Base-by-base conservation (phyloP, 2,329 filamentous ascomycete genomes). In the Arthrobotrys pseudoclavata region DNA sequence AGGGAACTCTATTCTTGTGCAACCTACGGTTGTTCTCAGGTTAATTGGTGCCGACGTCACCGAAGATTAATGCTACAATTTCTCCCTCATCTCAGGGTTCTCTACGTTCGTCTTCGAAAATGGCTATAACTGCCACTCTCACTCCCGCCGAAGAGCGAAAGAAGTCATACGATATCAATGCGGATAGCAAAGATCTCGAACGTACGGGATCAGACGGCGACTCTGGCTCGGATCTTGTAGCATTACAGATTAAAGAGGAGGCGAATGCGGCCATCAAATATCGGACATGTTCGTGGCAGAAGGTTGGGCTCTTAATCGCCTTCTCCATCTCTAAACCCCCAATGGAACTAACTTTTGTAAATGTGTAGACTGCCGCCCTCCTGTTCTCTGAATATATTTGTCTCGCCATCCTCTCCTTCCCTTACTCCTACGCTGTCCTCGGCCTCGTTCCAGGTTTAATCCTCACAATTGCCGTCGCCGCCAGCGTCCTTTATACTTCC, bases 351-450 rank as follows among this genome's bases (percentile, higher is more conserved):
- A 24, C n/a, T 26, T 1, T 9, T 18, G 18, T 9, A n/a, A 67
- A 50, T 50, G 64, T 66, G 66, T 66, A 91, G 91, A 97, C 94
- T 66, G 93, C 94, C 0, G 93, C 91, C 0, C 84, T 97, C 80
- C 89, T 97, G 63, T 97, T 97, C 85, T 96, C 93, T 62, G 94
- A 97, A 86, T 97, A 97, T 83, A 97, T 97, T 76, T 97, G 93
- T 83, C 85, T 97, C 84, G 88, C 88, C 22, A 53, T 72, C 20
- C 97, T 97, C 94, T 96, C 92, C 62, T 97, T 97, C 81, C 94
- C 94, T 0, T 97, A 92, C 88, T 97, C 93, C 0, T 97, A 97
- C 84, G 92, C 93, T 50, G 86, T 95, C 29, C 88, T 97, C 6
- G 94, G 94, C 6, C 87, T 97, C 15, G 92, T 97, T 0, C 94